A percentile compares a stretch with the other conserved stretches of the same genome.
Evolutionary conservation across 805 yeast genomes (phyloP).

Genomic region (Starmerella davenportii): DNA sequence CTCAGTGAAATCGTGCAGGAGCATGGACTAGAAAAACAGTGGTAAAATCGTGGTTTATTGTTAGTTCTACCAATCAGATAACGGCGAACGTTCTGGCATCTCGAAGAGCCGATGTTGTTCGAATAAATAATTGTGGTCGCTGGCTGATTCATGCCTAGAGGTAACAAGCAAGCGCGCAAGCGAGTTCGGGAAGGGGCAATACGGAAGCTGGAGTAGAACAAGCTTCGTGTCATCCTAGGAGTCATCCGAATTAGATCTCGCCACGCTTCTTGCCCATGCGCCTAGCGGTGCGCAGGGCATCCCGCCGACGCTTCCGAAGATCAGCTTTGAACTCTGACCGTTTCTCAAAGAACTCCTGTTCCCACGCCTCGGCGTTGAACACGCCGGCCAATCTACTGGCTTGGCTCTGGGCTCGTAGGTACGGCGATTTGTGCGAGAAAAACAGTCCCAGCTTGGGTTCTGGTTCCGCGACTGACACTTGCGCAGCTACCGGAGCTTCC

Average conservation of each 20-base stretch:
- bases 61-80: no score
- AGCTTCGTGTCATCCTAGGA: no score
- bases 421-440: constrained; percentile 76
- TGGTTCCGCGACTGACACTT: constrained; percentile 16
- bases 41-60: no score
- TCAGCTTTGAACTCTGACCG: constrained; percentile 67
- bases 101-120: no score
- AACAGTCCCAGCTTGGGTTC: constrained; percentile 36
- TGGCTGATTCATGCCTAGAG: no score
- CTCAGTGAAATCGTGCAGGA: constrained; percentile 23
- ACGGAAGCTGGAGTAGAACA: no score
- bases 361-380: constrained; percentile 36
- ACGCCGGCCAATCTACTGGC: constrained; percentile 33
- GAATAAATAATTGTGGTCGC: no score
- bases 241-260: constrained; percentile 1
- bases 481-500: constrained; percentile 34
- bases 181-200: no score
- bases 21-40: neutral
- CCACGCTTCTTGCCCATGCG: constrained; percentile 11
- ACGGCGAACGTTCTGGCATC: no score
- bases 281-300: constrained; percentile 24
- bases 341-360: constrained; percentile 61
- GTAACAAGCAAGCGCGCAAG: no score
- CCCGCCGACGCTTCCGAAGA: constrained; percentile 58
- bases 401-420: constrained; percentile 69